Evolutionary conservation across 768 basidiomycete species (phyloP).

Genomic region (Tylopilus subfusipes): DNA sequence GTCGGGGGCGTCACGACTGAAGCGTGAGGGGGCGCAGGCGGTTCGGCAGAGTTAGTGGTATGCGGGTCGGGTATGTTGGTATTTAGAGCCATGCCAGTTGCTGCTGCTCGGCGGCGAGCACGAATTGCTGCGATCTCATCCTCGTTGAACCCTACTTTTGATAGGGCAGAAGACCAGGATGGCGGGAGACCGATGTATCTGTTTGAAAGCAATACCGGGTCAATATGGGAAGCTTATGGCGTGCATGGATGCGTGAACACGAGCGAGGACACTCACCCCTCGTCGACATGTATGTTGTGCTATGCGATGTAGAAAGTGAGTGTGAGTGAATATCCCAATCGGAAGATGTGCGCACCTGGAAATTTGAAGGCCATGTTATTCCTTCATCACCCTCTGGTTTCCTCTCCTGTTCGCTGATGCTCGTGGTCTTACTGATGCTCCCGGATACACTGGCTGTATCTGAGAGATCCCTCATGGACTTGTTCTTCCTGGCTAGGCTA

Average conservation of each 20-base stretch:
- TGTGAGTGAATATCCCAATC: neutral
- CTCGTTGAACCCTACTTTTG: constrained; percentile 59
- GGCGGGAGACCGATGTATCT: constrained; percentile 68
- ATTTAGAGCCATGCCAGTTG: neutral
- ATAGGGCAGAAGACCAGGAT: constrained; percentile 64
- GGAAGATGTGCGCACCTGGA: constrained; percentile 46
- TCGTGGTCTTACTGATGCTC: constrained; percentile 9
- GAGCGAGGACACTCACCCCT: constrained; percentile 45
- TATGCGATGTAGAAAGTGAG: constrained; percentile 24
- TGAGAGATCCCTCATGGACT: constrained; percentile 28
- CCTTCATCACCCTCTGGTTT: constrained; percentile 47
- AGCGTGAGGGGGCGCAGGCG: constrained; percentile 19
- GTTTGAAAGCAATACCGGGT: neutral
- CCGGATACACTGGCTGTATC: constrained; percentile 16
- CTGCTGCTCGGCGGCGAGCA: constrained; percentile 31
- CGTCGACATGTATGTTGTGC: constrained; percentile 81
- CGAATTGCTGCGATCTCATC: constrained; percentile 66
- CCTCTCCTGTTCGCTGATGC: constrained; percentile 11
- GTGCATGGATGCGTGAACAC: neutral
- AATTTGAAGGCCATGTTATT: constrained; percentile 72
- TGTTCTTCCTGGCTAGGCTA: constrained; percentile 33
- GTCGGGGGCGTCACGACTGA: neutral
- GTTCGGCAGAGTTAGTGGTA: neutral
- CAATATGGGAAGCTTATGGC: neutral
- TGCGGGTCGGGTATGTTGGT: constrained; percentile 6